These are phyloP conservation scores for Antrodiella citrinella DNA, from an alignment of 768 basidiomycete species.

Conservation along the genomic window DNA sequence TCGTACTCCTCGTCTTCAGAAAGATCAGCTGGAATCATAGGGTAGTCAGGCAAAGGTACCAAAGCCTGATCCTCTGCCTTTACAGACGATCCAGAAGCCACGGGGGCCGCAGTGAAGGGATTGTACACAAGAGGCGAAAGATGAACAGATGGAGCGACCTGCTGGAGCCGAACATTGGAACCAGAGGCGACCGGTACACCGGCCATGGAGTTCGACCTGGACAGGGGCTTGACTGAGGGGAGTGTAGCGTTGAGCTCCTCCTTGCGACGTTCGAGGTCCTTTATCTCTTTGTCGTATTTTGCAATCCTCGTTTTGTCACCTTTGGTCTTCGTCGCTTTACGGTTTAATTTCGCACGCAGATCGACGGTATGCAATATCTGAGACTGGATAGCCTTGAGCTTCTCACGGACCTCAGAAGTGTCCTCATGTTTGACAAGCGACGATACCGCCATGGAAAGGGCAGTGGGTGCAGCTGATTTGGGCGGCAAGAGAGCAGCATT, in stretches of 20 bases:
- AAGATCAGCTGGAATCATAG: not conserved
- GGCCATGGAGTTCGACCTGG: not conserved
- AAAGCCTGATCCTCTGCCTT: not conserved
- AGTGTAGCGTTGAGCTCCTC: slow-evolving; percentile 13
- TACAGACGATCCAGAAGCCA: not conserved
- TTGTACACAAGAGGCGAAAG: not conserved
- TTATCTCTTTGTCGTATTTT: slow-evolving; percentile 13
- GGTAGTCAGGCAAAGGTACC: not conserved
- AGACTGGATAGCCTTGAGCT: slow-evolving; percentile 7
- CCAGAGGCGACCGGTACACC: slow-evolving; percentile 13
- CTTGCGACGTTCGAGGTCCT: slow-evolving; percentile 9
- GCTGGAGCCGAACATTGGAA: slow-evolving; percentile 10
- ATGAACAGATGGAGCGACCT: not conserved
- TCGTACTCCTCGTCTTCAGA: slow-evolving; percentile 27
- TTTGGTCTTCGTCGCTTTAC: slow-evolving; percentile 15
- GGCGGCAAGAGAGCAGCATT: slow-evolving; percentile 9
- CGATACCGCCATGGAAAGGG: not conserved
- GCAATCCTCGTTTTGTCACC: slow-evolving; percentile 12
- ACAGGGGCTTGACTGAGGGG: slow-evolving; percentile 9
- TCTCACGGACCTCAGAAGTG: slow-evolving; percentile 5
- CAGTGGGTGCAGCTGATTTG: not conserved
- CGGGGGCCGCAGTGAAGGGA: not conserved
- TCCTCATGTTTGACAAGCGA: not conserved
- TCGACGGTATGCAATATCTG: slow-evolving; percentile 3
- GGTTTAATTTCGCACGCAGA: not conserved